Evolutionary conservation across 345 rosid genomes (phyloP).

Genomic region (Isatis tinctoria): DNA sequence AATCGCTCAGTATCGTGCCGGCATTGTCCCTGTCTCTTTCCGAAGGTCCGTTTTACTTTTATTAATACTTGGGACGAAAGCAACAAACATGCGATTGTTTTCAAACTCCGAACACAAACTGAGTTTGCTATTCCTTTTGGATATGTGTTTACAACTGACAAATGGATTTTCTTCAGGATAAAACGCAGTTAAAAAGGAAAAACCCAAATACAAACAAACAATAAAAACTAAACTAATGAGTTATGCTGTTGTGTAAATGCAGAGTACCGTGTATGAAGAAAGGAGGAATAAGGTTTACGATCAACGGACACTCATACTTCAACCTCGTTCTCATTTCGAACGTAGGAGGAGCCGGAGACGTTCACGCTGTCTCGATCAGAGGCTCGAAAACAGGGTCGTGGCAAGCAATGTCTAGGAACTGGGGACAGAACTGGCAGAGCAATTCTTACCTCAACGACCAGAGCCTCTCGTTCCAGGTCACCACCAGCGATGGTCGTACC

Average conservation of each 20-base stretch:
- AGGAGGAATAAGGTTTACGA: conserved; percentile 84
- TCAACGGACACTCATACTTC: conserved; percentile 96
- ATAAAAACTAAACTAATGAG: background rate
- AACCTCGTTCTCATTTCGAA: conserved; percentile 77
- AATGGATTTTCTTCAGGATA: too few relatives aligned
- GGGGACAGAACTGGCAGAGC: conserved; percentile 99
- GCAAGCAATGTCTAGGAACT: conserved; percentile 92
- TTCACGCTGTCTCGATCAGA: conserved; percentile 71
- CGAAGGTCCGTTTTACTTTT: conserved; percentile 48
- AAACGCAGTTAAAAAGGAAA: too few relatives aligned
- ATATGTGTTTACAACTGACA: too few relatives aligned
- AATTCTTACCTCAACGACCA: conserved; percentile 78
- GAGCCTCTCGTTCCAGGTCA: conserved; percentile 81
- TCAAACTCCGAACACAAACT: background rate
- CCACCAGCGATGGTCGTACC: conserved; percentile 82
- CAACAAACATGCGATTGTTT: background rate
- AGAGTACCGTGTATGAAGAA: conserved; percentile 85
- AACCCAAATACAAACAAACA: too few relatives aligned
- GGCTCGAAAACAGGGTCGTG: conserved; percentile 77
- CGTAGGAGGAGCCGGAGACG: conserved; percentile 90
- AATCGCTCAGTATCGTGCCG: conserved; percentile 90
- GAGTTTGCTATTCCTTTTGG: background rate
- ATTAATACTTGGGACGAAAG: background rate
- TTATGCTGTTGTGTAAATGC: conserved; percentile 12
- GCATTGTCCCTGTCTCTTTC: conserved; percentile 88